These are phyloP conservation scores for Termitomyces sp. DNA, from an alignment of 768 basidiomycete genomes.

Conservation along the genomic window DNA sequence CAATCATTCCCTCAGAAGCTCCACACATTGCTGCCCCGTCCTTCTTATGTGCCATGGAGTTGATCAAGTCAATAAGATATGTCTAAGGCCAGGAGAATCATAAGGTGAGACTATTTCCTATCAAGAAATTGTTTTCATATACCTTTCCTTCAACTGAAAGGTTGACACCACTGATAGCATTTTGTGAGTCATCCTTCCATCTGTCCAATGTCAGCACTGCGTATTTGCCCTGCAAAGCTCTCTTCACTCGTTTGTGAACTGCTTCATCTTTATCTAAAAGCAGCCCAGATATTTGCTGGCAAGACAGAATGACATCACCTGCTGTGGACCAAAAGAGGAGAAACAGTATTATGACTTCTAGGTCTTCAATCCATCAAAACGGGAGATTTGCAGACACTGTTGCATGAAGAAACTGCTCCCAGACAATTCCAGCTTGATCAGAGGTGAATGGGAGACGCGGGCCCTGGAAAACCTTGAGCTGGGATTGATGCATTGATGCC, in stretches of 20 bases:
- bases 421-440: too few species aligned
- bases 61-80: neutral
- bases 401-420: neutral
- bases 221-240: conserved; percentile 10
- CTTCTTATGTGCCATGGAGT: conserved; percentile 17
- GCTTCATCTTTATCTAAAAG: conserved; percentile 15
- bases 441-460: too few species aligned
- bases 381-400: conserved; percentile 21
- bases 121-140: neutral
- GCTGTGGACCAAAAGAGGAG: conserved; percentile 22
- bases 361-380: conserved; percentile 13
- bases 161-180: conserved; percentile 21
- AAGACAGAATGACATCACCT: conserved; percentile 16
- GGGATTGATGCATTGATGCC: too few species aligned
- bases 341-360: conserved; percentile 22
- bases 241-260: conserved; percentile 12
- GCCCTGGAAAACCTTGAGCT: too few species aligned
- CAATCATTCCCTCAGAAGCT: conserved; percentile 20
- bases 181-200: conserved; percentile 22
- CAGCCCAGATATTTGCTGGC: conserved; percentile 13
- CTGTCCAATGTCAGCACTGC: conserved; percentile 17
- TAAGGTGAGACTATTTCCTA: too few species aligned
- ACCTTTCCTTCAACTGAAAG: conserved; percentile 18
- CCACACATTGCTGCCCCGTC: conserved; percentile 20
- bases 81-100: neutral